A percentile compares a stretch with the other conserved stretches of the same genome.
Evolutionary conservation across 202 grass and related monocot species (phyloP).

Genomic region (Saccharum hybrid): DNA sequence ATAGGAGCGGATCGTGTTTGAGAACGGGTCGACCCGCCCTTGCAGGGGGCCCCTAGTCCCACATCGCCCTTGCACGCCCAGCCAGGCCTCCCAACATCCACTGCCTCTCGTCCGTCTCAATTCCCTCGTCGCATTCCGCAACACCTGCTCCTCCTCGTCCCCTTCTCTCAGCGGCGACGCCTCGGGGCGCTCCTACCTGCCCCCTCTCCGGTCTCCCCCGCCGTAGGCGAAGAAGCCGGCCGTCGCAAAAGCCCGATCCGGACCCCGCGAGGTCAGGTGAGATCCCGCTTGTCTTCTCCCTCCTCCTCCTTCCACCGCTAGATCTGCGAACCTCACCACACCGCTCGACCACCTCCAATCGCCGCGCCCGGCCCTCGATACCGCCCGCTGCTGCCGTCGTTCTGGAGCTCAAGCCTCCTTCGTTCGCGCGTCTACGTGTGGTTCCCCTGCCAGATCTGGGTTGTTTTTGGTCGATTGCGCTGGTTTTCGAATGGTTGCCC

Average conservation of each 20-base stretch:
- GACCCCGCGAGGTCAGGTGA: slow-evolving; percentile 38
- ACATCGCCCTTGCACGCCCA: not conserved
- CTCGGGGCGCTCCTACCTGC: slow-evolving; percentile 10
- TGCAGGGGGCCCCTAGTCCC: not conserved
- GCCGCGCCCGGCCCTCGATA: not conserved
- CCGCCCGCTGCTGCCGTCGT: not conserved
- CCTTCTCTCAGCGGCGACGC: slow-evolving; percentile 4
- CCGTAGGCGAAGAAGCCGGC: not conserved
- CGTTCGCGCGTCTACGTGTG: not conserved
- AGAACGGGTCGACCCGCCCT: not conserved
- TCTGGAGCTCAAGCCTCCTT: not conserved
- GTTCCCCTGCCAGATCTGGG: slow-evolving; percentile 37
- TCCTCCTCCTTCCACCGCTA: not conserved
- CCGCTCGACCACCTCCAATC: not conserved
- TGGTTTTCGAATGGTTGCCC: not conserved
- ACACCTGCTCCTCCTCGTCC: not conserved
- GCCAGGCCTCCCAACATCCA: not conserved
- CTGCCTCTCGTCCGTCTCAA: not conserved
- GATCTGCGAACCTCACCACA: slow-evolving; percentile 14
- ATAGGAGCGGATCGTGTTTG: not conserved
- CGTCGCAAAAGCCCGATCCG: slow-evolving; percentile 9
- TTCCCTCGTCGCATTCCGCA: not conserved
- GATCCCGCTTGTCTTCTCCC: not conserved
- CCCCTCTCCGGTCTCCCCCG: not conserved
- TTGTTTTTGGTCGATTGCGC: not conserved